A percentile compares a stretch with the other conserved stretches of the same genome.
These are phyloP conservation scores for Viola pubescens DNA, from an alignment of 441 rosid genomes.

Conservation along the genomic window DNA sequence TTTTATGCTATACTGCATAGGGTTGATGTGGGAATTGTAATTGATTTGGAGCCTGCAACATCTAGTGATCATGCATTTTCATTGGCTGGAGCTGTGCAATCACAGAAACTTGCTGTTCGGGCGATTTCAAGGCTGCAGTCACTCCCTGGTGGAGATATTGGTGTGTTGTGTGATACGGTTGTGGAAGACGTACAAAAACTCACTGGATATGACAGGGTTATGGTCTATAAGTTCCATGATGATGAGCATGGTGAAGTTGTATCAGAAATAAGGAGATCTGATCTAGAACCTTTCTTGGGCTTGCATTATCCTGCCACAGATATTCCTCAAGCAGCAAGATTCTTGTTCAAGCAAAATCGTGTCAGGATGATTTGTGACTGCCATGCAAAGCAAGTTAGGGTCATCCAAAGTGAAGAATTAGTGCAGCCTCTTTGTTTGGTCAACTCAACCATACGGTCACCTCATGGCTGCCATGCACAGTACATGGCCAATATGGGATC, in stretches of 20 bases:
- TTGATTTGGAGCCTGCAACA: constrained; percentile 76
- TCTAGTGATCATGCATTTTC: constrained; percentile 51
- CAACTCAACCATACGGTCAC: constrained; percentile 63
- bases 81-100: constrained; percentile 68
- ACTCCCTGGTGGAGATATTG: constrained; percentile 71
- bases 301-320: constrained; percentile 77
- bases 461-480: constrained; percentile 64
- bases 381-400: constrained; percentile 42
- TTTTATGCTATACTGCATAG: constrained; percentile 75
- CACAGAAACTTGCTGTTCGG: constrained; percentile 69
- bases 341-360: constrained; percentile 75
- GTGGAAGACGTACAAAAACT: constrained; percentile 78
- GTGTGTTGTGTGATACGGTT: constrained; percentile 62
- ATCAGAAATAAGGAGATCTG: constrained; percentile 70
- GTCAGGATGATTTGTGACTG: constrained; percentile 77
- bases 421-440: constrained; percentile 62
- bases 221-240: constrained; percentile 78
- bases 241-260: constrained; percentile 85
- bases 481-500: constrained; percentile 85
- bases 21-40: constrained; percentile 63
- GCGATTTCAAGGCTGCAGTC: constrained; percentile 79
- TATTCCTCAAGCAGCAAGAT: constrained; percentile 77
- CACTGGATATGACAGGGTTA: constrained; percentile 78
- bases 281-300: constrained; percentile 80
- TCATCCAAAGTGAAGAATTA: constrained; percentile 56